A percentile compares a stretch with the other conserved stretches of the same genome.
These are phyloP conservation scores for Geosiphon pyriformis DNA, from an alignment of 192 early-diverging fungal genomes.

Conservation along the genomic window DNA sequence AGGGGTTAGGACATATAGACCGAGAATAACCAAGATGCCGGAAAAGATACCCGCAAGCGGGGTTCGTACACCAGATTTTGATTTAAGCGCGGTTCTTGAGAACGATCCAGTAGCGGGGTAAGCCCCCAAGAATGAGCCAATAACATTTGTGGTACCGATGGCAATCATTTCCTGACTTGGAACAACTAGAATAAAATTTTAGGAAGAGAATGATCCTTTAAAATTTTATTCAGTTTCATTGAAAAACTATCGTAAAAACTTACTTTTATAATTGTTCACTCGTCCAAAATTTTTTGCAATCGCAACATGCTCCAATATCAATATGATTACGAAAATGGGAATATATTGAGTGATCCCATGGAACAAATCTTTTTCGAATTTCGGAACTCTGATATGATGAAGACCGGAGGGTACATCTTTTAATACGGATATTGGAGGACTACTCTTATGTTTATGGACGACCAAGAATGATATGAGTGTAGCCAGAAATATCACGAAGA, in stretches of 20 bases:
- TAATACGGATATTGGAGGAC: slow-evolving; percentile 61
- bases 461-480: slow-evolving; percentile 65
- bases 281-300: slow-evolving; percentile 85
- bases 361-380: slow-evolving; percentile 45
- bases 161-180: slow-evolving; percentile 88
- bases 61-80: slow-evolving; percentile 78
- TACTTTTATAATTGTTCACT: slow-evolving; percentile 75
- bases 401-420: slow-evolving; percentile 75
- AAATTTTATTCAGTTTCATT: not conserved
- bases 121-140: slow-evolving; percentile 81
- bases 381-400: slow-evolving; percentile 51
- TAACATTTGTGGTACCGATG: slow-evolving; percentile 80
- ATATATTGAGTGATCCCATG: slow-evolving; percentile 47
- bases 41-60: slow-evolving; percentile 78
- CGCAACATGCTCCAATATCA: slow-evolving; percentile 87
- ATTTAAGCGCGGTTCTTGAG: slow-evolving; percentile 89
- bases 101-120: slow-evolving; percentile 92
- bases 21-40: slow-evolving; percentile 72
- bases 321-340: slow-evolving; percentile 63
- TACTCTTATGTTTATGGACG: slow-evolving; percentile 37
- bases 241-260: slow-evolving; percentile 21
- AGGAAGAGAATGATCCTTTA: not conserved
- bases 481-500: slow-evolving; percentile 69
- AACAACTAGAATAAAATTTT: too few relatives aligned
- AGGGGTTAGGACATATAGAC: slow-evolving; percentile 74